Evolutionary conservation across 2,329 filamentous ascomycete species (phyloP).

Genomic region (Cladosporium oxysporum): DNA sequence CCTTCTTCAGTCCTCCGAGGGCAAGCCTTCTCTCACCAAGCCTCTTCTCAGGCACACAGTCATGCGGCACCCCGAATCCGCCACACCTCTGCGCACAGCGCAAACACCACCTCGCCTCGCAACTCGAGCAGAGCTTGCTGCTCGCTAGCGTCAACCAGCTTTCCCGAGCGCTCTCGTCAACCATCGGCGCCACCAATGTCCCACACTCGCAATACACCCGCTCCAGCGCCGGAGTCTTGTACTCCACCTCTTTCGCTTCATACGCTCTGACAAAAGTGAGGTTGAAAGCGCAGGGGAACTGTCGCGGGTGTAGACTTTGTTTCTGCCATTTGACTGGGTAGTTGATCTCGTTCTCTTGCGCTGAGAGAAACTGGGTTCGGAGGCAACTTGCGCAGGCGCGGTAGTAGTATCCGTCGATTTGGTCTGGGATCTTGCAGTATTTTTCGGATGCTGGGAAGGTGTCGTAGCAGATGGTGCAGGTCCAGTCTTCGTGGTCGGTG

Average conservation of each 20-base stretch:
- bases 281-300: not conserved
- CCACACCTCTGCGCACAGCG: not conserved
- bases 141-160: not conserved
- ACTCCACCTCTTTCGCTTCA: not conserved
- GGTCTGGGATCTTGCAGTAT: not conserved
- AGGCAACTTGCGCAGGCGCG: not conserved
- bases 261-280: not conserved
- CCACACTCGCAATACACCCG: constrained; percentile 9
- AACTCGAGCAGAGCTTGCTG: not conserved
- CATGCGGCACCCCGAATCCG: not conserved
- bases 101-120: not conserved
- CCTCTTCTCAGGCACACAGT: not conserved
- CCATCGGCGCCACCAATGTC: not conserved
- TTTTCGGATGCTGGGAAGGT: not conserved
- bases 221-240: not conserved
- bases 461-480: not conserved
- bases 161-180: not conserved
- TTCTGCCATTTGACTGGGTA: not conserved
- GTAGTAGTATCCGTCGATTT: not conserved
- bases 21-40: not conserved
- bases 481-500: not conserved
- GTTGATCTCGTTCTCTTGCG: not conserved
- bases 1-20: not conserved
- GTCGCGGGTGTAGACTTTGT: not conserved
- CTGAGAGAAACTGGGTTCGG: not conserved